A percentile compares a stretch with the other conserved stretches of the same genome.
Evolutionary conservation across 2,329 filamentous ascomycete genomes (phyloP).

Genomic region (Fusarium graminum): DNA sequence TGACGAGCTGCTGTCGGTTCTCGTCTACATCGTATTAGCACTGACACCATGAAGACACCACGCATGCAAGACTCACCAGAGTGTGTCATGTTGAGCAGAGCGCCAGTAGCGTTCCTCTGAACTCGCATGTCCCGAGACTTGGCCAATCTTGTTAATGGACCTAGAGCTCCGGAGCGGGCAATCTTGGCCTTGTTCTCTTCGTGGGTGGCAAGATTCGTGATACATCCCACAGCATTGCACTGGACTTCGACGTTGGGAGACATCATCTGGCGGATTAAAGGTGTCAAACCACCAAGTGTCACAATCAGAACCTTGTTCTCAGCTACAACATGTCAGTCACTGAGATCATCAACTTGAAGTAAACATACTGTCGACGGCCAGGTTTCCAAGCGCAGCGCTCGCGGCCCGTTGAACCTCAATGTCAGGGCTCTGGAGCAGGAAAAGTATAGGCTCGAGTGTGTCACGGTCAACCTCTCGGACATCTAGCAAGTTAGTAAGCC

Average conservation of each 20-base stretch:
- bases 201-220: conserved; percentile 97
- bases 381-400: conserved; percentile 93
- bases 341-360: background rate
- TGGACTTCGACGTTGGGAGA: conserved; percentile 98
- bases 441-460: conserved; percentile 95
- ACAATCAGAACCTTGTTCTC: conserved; percentile 99
- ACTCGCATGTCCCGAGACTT: conserved; percentile 99
- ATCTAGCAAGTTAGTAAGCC: conserved; percentile 69
- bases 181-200: conserved; percentile 99
- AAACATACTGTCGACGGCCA: conserved; percentile 92
- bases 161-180: conserved; percentile 91
- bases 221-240: conserved; percentile 98
- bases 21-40: conserved; percentile 74
- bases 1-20: conserved; percentile 96
- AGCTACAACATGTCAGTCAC: conserved; percentile 70
- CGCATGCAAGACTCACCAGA: conserved; percentile 75
- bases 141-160: conserved; percentile 88
- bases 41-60: background rate
- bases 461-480: conserved; percentile 95
- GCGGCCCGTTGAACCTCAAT: conserved; percentile 97
- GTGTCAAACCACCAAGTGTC: conserved; percentile 86
- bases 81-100: conserved; percentile 98
- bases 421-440: conserved; percentile 92
- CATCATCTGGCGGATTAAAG: conserved; percentile 98
- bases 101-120: conserved; percentile 96